A percentile compares a stretch with the other conserved stretches of the same genome.
Evolutionary conservation across 192 early-diverging fungal species (phyloP).

Genomic region (Mortierella antarctica): DNA sequence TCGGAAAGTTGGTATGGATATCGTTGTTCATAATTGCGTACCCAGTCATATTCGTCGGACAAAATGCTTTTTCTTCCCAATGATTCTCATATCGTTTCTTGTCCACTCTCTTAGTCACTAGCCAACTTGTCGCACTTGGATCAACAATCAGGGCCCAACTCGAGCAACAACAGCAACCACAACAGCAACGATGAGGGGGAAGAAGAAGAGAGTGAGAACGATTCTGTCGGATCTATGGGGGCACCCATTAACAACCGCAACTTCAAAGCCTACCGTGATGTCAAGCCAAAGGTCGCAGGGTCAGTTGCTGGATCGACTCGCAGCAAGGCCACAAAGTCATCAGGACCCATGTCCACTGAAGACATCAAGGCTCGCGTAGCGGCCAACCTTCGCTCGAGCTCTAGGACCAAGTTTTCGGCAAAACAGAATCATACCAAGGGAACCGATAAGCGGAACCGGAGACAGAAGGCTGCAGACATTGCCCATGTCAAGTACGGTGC

Average conservation of each 20-base stretch:
- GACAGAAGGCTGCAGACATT: constrained; percentile 23
- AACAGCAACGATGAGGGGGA: constrained; percentile 42
- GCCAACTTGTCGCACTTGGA: constrained; percentile 46
- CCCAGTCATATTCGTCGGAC: too few relatives aligned
- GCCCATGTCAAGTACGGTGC: constrained; percentile 48
- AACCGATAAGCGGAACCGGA: constrained; percentile 62
- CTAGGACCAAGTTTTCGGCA: constrained; percentile 37
- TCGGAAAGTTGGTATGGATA: constrained; percentile 34
- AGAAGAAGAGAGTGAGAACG: constrained; percentile 36
- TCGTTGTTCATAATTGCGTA: not conserved
- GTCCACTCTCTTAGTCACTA: constrained; percentile 22
- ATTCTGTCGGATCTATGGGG: constrained; percentile 45
- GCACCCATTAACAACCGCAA: constrained; percentile 58
- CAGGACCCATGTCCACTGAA: constrained; percentile 48
- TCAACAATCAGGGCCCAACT: constrained; percentile 13
- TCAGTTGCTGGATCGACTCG: constrained; percentile 45
- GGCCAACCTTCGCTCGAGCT: constrained; percentile 40
- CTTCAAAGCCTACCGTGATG: constrained; percentile 64
- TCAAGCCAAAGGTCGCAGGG: constrained; percentile 29
- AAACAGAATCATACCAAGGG: constrained; percentile 64
- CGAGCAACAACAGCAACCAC: constrained; percentile 24
- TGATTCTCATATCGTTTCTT: constrained; percentile 2
- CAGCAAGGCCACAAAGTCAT: constrained; percentile 33
- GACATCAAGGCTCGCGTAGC: constrained; percentile 67
- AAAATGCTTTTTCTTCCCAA: not conserved